Conservation (phyloP, 106 monocot species). For the Agapanthus africanus region DNA sequence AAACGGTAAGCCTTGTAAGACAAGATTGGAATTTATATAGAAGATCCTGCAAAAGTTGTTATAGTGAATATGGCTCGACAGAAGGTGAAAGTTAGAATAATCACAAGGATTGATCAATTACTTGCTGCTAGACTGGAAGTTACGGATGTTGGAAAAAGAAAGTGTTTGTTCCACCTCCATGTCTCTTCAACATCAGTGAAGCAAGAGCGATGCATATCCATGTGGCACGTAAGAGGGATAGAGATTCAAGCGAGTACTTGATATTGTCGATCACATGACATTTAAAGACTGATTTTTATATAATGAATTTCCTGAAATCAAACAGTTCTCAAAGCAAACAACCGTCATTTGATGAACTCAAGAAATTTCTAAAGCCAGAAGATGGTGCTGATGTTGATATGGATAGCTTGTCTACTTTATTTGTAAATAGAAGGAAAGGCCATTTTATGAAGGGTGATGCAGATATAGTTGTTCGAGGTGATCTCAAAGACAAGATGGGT, state of each 20-base stretch:
- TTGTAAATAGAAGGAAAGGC: slow-evolving; percentile 95
- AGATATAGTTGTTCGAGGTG: slow-evolving; percentile 80
- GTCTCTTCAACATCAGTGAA: slow-evolving; percentile 88
- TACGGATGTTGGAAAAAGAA: slow-evolving; percentile 71
- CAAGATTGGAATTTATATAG: slow-evolving; percentile 92
- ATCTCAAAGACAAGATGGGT: slow-evolving; percentile 88
- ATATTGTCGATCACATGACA: slow-evolving; percentile 67
- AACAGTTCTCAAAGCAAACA: slow-evolving; percentile 66
- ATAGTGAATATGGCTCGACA: slow-evolving; percentile 95
- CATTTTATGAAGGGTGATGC: slow-evolving; percentile 99
- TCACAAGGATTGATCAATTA: slow-evolving; percentile 69
- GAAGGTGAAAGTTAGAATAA: slow-evolving; percentile 82
- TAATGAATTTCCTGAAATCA: slow-evolving; percentile 79
- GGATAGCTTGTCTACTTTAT: slow-evolving; percentile 75
- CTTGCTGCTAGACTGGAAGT: slow-evolving; percentile 53
- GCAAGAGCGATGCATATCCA: slow-evolving; percentile 91
- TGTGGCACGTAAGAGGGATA: slow-evolving; percentile 66
- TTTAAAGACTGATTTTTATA: slow-evolving; percentile 94
- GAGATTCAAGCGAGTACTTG: slow-evolving; percentile 73
- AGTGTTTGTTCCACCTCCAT: slow-evolving; percentile 79
- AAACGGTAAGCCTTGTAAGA: slow-evolving; percentile 66
- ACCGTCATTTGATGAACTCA: slow-evolving; percentile 89
- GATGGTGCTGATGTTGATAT: slow-evolving; percentile 75
- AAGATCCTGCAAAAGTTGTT: slow-evolving; percentile 96
- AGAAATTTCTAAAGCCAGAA: slow-evolving; percentile 86